These are phyloP conservation scores for Starmera amethionina DNA, from an alignment of 805 yeast genomes.

Conservation along the genomic window DNA sequence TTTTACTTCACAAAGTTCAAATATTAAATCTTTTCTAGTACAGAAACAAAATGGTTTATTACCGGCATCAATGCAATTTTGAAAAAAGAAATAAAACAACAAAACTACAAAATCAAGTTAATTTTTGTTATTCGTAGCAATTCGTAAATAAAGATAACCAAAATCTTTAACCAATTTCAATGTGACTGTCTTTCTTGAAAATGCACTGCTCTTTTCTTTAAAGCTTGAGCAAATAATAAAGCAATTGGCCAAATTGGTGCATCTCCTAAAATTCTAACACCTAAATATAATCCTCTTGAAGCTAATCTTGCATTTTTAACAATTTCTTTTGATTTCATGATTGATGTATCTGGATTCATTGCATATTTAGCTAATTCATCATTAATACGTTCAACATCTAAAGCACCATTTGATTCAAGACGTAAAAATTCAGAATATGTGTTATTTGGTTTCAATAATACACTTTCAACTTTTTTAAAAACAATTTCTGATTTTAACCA, in stretches of 20 bases:
- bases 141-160: background rate
- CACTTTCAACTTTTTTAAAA: conserved; percentile 50
- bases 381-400: conserved; percentile 40
- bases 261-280: conserved; percentile 70
- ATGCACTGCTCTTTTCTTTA: conserved; percentile 51
- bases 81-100: too few species aligned
- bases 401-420: conserved; percentile 48
- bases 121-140: background rate
- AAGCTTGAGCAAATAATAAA: conserved; percentile 68
- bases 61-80: too few species aligned
- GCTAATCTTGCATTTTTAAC: conserved; percentile 42
- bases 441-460: conserved; percentile 42
- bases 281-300: conserved; percentile 51
- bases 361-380: conserved; percentile 41
- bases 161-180: background rate
- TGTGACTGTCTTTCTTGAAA: conserved; percentile 10
- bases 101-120: too few species aligned
- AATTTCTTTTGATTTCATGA: conserved; percentile 34
- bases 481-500: conserved; percentile 58
- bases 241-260: conserved; percentile 87
- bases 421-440: conserved; percentile 50
- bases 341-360: conserved; percentile 33
- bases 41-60: background rate
- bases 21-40: background rate
- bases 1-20: background rate